Evolutionary conservation across 495 filamentous ascomycete species (phyloP).

Genomic region (Aspergillus olivimuriae): DNA sequence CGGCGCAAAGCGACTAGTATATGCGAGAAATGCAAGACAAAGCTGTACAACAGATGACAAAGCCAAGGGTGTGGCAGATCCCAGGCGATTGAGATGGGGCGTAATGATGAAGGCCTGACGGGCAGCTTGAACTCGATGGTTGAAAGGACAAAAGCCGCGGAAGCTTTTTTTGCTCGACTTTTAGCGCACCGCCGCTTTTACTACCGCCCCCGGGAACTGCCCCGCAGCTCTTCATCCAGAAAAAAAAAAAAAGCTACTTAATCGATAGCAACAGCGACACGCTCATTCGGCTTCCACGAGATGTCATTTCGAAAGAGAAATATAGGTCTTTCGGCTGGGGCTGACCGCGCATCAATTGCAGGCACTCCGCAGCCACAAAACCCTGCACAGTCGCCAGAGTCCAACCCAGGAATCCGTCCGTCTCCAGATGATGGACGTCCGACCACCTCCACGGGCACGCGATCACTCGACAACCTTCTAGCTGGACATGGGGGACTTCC

Average conservation of each 20-base stretch:
- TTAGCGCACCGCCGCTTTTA: conserved; percentile 25
- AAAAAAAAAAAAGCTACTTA: conserved; percentile 1
- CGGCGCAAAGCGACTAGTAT: neutral
- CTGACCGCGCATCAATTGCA: conserved; percentile 24
- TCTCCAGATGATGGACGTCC: conserved; percentile 83
- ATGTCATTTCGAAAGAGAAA: conserved; percentile 95
- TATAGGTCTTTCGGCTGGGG: conserved; percentile 53
- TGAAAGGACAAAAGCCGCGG: conserved; percentile 8
- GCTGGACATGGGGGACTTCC: conserved; percentile 86
- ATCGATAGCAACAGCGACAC: neutral
- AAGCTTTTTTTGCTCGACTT: conserved; percentile 54
- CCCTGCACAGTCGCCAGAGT: conserved; percentile 27
- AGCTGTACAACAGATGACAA: too few species aligned
- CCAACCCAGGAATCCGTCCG: conserved; percentile 66
- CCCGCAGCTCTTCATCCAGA: conserved; percentile 20
- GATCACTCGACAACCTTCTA: conserved; percentile 76
- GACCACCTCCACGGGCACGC: conserved; percentile 85
- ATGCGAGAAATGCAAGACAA: neutral
- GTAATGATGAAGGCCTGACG: conserved; percentile 1
- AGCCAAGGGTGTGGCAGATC: too few species aligned
- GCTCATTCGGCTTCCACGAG: conserved; percentile 1
- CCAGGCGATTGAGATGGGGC: neutral
- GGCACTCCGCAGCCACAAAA: conserved; percentile 26
- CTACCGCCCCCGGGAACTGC: conserved; percentile 12
- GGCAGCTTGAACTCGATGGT: neutral